Evolutionary conservation across 2,329 filamentous ascomycete species (phyloP), one percentile per base, ranked within the genome.

Genomic region (Metarhizium anisopliae): DNA sequence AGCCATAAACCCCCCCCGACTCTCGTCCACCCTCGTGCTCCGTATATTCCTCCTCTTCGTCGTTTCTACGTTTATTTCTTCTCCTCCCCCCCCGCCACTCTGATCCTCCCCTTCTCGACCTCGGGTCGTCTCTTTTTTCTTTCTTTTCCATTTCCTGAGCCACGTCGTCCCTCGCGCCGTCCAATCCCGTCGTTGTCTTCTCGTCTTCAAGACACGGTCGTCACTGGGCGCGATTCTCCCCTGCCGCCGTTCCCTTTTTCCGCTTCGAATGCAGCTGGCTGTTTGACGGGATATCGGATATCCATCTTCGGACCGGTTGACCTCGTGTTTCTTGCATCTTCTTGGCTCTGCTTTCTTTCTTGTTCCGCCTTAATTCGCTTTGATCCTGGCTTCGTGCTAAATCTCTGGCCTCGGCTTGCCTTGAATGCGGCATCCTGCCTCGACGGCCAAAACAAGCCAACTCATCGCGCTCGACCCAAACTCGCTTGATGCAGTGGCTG

Each of bases 401-500:
- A 20, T 36, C 32, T 11, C 29, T 47, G 61, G 62, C 65, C 62
- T 68, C 66, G 64, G 67, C 62, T 62, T 57, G 58, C 63, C 45
- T 49, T 49, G 20, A 49, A 62, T 50, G 59, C 59, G 60, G 61
- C 64, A 62, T 63, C 63, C 35, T 40, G 66, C 70, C 72, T 75
- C 70, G 70, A 74, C 72, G 72, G 74, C 73, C 32, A 66, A 62
- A 20, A n/a, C 6, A 29, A 55, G 43, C 49, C 47, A 11, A 60
- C 61, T 61, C 64, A 60, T 64, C 61, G 55, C 49, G 30, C 47
- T 18, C 62, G 65, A 64, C 61, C 61, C 63, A 68, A 35, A 68
- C 72, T 73, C 70, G 72, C 74, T 77, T 72, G 74, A 77, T 66
- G 75, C 74, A 73, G 64, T 72, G 68, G 68, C 67, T 71, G 70